A percentile compares a stretch with the other conserved stretches of the same genome.
Evolutionary conservation across 1,284 basidiomycete genomes (phyloP).

Genomic region (Trichosporon sp.): DNA sequence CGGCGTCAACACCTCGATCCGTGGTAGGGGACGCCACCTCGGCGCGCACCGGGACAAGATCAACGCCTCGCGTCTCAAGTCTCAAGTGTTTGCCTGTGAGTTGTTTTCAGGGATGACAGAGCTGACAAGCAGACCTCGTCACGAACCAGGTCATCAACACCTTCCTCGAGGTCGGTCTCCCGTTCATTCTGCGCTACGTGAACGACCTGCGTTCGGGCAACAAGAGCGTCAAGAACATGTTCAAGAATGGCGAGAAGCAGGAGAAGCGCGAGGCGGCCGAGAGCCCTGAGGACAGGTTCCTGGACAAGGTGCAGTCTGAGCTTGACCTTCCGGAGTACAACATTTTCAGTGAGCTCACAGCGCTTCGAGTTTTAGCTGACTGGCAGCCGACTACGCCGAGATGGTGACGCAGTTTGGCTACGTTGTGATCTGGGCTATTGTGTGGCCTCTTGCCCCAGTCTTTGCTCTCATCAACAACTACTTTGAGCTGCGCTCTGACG

Average conservation of each 20-base stretch:
- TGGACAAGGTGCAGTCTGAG: slow-evolving; percentile 71
- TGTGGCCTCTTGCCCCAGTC: slow-evolving; percentile 86
- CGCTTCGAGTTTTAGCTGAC: background rate
- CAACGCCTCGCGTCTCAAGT: slow-evolving; percentile 63
- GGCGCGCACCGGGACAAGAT: slow-evolving; percentile 28
- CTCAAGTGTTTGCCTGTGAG: slow-evolving; percentile 79
- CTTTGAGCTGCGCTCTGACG: slow-evolving; percentile 86
- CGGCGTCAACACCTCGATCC: background rate
- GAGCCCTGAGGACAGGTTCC: slow-evolving; percentile 41
- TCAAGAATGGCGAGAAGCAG: slow-evolving; percentile 7
- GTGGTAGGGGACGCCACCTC: background rate
- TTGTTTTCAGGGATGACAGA: background rate
- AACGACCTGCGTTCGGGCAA: slow-evolving; percentile 54
- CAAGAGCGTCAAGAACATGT: slow-evolving; percentile 29
- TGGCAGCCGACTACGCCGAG: slow-evolving; percentile 72
- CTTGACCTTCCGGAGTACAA: slow-evolving; percentile 74
- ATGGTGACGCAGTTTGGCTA: slow-evolving; percentile 93
- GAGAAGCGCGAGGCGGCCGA: background rate
- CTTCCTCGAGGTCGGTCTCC: slow-evolving; percentile 77
- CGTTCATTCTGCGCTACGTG: slow-evolving; percentile 66
- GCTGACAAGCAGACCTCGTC: slow-evolving; percentile 59
- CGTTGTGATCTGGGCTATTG: slow-evolving; percentile 82
- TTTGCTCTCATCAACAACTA: slow-evolving; percentile 60
- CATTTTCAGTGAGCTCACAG: slow-evolving; percentile 54
- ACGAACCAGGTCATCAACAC: slow-evolving; percentile 84